Conservation (phyloP, 1,139 yeast species). For the Debaryomycetaceae sp. region DNA sequence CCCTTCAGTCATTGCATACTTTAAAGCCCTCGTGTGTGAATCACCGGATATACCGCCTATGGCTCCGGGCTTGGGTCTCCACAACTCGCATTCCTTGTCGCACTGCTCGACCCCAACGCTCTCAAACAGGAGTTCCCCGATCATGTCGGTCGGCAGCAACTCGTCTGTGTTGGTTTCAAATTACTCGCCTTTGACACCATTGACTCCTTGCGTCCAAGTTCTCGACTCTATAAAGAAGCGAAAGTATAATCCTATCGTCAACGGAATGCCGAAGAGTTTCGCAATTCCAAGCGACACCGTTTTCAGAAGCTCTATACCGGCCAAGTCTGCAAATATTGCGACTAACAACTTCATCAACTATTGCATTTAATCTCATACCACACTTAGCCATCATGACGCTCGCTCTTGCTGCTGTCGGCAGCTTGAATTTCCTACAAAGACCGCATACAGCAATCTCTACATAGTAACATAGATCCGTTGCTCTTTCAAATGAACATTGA, state of each 20-base stretch:
- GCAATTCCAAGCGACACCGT: background rate
- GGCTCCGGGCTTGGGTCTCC: background rate
- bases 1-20: background rate
- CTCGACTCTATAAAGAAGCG: conserved; percentile 1
- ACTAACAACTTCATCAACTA: background rate
- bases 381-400: background rate
- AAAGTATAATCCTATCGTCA: background rate
- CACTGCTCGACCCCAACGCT: conserved; percentile 1
- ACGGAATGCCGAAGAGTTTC: background rate
- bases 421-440: background rate
- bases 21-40: background rate
- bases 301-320: background rate
- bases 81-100: background rate
- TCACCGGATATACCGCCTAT: background rate
- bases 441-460: background rate
- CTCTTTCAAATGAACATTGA: background rate
- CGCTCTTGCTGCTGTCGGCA: background rate
- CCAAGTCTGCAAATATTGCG: background rate
- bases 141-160: conserved; percentile 6
- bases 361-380: background rate
- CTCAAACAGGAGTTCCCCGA: conserved; percentile 1
- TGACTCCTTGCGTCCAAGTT: conserved; percentile 9
- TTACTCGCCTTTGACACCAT: conserved; percentile 13
- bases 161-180: conserved; percentile 6
- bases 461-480: background rate